Conservation (phyloP, 2,329 filamentous ascomycete species). For the Aspergillus fijiensis region DNA sequence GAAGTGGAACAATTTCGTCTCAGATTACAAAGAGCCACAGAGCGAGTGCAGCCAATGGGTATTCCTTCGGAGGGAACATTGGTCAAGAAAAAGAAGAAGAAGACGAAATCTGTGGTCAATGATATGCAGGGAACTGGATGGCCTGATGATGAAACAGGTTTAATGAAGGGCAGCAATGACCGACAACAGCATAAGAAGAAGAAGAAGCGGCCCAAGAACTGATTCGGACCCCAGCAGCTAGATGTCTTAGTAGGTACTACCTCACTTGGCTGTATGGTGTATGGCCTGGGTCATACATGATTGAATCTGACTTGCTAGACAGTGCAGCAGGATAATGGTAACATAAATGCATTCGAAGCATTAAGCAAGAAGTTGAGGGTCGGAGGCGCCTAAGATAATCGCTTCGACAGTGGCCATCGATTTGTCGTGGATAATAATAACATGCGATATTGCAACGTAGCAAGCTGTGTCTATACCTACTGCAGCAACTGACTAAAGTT, state of each 20-base stretch:
- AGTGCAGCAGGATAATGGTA: neutral
- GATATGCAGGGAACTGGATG: slow-evolving; percentile 1
- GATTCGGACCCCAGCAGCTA: neutral
- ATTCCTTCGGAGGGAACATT: slow-evolving; percentile 47
- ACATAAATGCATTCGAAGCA: neutral
- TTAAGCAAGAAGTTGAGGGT: neutral
- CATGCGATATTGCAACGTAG: neutral
- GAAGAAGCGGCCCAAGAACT: neutral
- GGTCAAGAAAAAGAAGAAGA: slow-evolving; percentile 60
- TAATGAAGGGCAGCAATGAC: slow-evolving; percentile 1
- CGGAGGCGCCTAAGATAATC: neutral
- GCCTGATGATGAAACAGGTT: slow-evolving; percentile 1
- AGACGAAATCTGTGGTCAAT: slow-evolving; percentile 23
- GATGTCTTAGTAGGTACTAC: neutral
- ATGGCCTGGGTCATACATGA: neutral
- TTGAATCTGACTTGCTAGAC: neutral
- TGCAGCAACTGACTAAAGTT: slow-evolving; percentile 27
- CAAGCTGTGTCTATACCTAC: slow-evolving; percentile 18
- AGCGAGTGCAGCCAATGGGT: slow-evolving; percentile 51
- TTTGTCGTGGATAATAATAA: neutral
- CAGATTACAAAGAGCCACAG: slow-evolving; percentile 67
- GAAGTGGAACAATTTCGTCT: slow-evolving; percentile 83
- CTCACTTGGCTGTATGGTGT: neutral
- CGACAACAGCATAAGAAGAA: neutral
- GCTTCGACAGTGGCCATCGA: neutral